phyloP scores from a whole-genome alignment of 208 protist genomes.

The Acanthamoeba divionensis region DNA sequence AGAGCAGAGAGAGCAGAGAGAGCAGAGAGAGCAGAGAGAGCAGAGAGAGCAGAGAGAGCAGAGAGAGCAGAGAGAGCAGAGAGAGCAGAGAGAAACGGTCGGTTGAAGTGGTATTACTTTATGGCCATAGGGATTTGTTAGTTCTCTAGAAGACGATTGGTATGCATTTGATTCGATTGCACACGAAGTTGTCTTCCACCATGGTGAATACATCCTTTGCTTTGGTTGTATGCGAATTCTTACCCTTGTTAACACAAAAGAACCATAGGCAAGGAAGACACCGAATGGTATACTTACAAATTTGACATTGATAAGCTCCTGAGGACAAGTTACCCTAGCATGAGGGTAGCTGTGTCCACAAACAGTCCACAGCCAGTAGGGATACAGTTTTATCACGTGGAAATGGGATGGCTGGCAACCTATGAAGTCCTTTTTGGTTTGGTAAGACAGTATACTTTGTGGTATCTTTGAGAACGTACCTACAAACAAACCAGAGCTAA shows the following conservation, averaged over 20 bases:
- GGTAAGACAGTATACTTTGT: neutral
- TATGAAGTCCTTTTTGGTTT: neutral
- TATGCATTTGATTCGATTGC: neutral
- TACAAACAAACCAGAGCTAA: neutral
- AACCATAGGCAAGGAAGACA: neutral
- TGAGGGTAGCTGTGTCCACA: neutral
- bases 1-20: no score
- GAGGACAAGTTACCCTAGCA: neutral
- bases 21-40: no score
- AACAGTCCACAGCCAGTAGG: neutral
- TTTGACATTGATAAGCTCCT: neutral
- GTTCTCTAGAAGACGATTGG: neutral
- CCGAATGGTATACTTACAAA: neutral
- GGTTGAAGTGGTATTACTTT: neutral
- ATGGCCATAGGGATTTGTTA: neutral
- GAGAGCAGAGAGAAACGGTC: no score
- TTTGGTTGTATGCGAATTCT: no score
- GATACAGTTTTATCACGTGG: neutral
- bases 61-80: no score
- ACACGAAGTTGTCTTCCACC: neutral
- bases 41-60: no score
- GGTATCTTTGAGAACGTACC: neutral
- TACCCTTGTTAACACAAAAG: neutral
- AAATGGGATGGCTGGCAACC: neutral
- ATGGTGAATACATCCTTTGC: neutral